Percentiles rank a stretch among this genome's conserved stretches.
These are phyloP conservation scores for Tolypocladium inflatum DNA, from an alignment of 2,329 filamentous ascomycete species.

Conservation along the genomic window DNA sequence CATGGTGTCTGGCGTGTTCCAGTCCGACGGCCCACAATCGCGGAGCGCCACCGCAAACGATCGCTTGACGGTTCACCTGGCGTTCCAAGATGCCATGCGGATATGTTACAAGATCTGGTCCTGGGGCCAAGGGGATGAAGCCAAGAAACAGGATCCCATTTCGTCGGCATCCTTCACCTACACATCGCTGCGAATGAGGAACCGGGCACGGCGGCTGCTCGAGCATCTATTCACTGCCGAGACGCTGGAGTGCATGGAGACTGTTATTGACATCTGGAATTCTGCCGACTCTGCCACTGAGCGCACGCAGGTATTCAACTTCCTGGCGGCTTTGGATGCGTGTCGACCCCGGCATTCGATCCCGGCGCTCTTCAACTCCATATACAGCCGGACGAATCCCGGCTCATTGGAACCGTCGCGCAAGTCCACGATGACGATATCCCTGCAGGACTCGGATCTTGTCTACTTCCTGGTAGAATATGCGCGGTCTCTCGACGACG, in stretches of 20 bases:
- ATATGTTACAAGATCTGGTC: conserved; percentile 93
- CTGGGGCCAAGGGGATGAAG: conserved; percentile 65
- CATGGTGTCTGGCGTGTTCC: conserved; percentile 87
- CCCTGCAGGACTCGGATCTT: conserved; percentile 73
- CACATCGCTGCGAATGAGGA: conserved; percentile 83
- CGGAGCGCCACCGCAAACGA: conserved; percentile 86
- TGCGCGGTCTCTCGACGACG: conserved; percentile 81
- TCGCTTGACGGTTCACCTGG: conserved; percentile 84
- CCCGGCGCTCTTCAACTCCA: conserved; percentile 88
- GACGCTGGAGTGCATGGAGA: conserved; percentile 87
- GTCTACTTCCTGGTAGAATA: conserved; percentile 88
- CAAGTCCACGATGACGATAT: conserved; percentile 81
- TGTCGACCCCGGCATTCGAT: conserved; percentile 86
- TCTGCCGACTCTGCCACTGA: conserved; percentile 34
- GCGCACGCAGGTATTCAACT: conserved; percentile 63
- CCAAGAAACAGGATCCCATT: conserved; percentile 48
- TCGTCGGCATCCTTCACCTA: conserved; percentile 80
- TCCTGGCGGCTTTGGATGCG: conserved; percentile 84
- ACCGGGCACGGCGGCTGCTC: conserved; percentile 75
- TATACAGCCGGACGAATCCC: conserved; percentile 90
- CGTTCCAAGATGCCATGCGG: conserved; percentile 89
- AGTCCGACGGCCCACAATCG: conserved; percentile 65
- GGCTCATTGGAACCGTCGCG: conserved; percentile 65
- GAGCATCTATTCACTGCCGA: conserved; percentile 92
- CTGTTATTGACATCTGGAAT: conserved; percentile 78